Evolutionary conservation across 116 monocot genomes (phyloP), one percentile per base, ranked within the genome.

Genomic region (Papilionanthe hybrid): DNA sequence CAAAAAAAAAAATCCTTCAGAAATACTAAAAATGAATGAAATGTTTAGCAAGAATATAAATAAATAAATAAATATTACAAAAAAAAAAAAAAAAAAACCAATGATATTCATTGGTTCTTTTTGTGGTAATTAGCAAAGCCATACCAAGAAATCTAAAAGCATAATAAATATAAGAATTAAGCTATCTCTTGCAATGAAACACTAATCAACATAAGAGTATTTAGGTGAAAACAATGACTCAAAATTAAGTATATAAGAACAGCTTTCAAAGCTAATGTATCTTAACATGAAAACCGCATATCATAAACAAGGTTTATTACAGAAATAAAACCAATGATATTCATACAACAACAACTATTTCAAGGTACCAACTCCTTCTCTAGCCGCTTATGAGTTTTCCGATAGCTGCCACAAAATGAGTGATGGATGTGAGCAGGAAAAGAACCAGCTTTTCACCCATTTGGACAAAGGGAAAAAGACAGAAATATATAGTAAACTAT

Each of bases 401-500:
- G 5, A 63, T 63, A 63, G 8, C 63, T 30, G 69, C 69, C 32
- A 71, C 25, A 57, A 55, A 81, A 57, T 3, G 72, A 49, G 73
- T 27, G 42, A 55, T 28, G 57, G 50, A 27, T 53, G 18, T 42
- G 20, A 74, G 81, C 10, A 58, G 41, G n/a, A 76, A n/a, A 18
- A 65, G 73, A 72, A 37, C 69, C 37, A 71, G 69, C 28, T 71
- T 71, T 71, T 37, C 69, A 22, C 32, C 23, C 37, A 71, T 71
- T 37, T 71, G 69, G 69, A 71, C 69, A 71, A 32, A 13, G 17
- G 69, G 37, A 71, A 71, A 71, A 71, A 30, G 69, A 71, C 69
- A 71, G 30, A 71, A 71, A 71, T 11, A 71, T 71, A 37, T 71
- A 22, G 32, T 63, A 25, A 63, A 63, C 58, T 63, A 63, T 5